Percentiles rank a stretch among this genome's conserved stretches.
Evolutionary conservation across 2,329 filamentous ascomycete genomes (phyloP).

Genomic region (Paecilomyces sp.): DNA sequence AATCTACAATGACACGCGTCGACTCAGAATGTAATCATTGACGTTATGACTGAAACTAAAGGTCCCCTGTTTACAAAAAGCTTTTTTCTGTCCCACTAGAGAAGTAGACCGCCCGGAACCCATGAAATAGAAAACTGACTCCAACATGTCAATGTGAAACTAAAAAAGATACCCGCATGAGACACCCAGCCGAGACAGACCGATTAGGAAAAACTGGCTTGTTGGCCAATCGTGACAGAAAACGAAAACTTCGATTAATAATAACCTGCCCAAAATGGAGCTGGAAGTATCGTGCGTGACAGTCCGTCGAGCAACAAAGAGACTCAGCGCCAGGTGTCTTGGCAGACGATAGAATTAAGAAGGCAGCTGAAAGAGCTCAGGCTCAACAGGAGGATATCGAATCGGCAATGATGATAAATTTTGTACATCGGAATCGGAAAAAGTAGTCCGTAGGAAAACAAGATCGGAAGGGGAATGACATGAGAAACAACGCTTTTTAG

Average conservation of each 20-base stretch:
- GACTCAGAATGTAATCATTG: neutral
- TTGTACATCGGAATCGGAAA: neutral
- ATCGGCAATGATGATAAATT: neutral
- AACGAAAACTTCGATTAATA: neutral
- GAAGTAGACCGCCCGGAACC: neutral
- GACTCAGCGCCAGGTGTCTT: neutral
- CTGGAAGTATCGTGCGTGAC: neutral
- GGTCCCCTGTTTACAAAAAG: neutral
- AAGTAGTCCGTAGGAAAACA: slow-evolving; percentile 13
- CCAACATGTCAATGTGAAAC: neutral
- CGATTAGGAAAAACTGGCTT: neutral
- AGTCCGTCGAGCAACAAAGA: neutral
- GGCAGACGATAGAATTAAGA: neutral
- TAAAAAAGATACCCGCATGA: neutral
- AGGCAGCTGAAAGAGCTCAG: neutral
- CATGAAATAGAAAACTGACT: neutral
- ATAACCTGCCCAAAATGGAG: neutral
- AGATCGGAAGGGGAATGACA: slow-evolving; percentile 3
- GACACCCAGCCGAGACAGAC: neutral
- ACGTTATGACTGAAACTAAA: neutral
- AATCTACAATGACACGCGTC: neutral
- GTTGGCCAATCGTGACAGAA: neutral
- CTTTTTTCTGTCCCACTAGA: neutral
- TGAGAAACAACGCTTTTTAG: neutral
- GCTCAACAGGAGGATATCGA: neutral